Evolutionary conservation across 2,329 filamentous ascomycete species (phyloP).

Genomic region (Hawksworthiomyces lignivorus): DNA sequence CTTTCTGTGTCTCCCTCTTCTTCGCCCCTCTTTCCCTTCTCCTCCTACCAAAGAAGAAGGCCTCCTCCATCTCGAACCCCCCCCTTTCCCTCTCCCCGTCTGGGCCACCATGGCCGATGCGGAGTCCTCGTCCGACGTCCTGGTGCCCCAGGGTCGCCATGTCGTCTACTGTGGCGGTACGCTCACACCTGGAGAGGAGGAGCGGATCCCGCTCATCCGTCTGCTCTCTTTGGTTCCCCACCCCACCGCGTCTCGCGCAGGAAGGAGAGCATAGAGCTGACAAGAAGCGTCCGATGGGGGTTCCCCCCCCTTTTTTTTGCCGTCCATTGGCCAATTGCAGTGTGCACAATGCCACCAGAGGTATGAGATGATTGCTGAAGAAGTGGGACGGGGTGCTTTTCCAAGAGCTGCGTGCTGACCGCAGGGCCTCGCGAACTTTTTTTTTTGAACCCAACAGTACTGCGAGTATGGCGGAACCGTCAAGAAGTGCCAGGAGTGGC

Average conservation of each 20-base stretch:
- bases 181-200: conserved; percentile 16
- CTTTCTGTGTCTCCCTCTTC: too few relatives aligned
- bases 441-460: conserved; percentile 53
- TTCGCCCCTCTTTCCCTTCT: too few relatives aligned
- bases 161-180: conserved; percentile 53
- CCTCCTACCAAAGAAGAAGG: too few relatives aligned
- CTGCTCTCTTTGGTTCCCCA: too few relatives aligned
- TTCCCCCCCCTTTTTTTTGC: background rate
- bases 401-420: too few relatives aligned
- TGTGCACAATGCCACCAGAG: conserved; percentile 59
- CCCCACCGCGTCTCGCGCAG: too few relatives aligned
- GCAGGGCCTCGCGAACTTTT: too few relatives aligned
- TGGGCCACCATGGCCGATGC: conserved; percentile 42
- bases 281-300: too few relatives aligned
- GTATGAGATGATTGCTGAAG: conserved; percentile 33
- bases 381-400: too few relatives aligned
- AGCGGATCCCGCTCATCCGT: too few relatives aligned
- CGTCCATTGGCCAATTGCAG: conserved; percentile 29
- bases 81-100: background rate
- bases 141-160: conserved; percentile 43
- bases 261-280: background rate
- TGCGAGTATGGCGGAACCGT: conserved; percentile 96
- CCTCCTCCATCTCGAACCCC: too few relatives aligned
- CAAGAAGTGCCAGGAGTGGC: conserved; percentile 97
- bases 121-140: conserved; percentile 37